Base-by-base conservation (phyloP, 176 grass and related monocot species). In the Cymbopogon citratus region DNA sequence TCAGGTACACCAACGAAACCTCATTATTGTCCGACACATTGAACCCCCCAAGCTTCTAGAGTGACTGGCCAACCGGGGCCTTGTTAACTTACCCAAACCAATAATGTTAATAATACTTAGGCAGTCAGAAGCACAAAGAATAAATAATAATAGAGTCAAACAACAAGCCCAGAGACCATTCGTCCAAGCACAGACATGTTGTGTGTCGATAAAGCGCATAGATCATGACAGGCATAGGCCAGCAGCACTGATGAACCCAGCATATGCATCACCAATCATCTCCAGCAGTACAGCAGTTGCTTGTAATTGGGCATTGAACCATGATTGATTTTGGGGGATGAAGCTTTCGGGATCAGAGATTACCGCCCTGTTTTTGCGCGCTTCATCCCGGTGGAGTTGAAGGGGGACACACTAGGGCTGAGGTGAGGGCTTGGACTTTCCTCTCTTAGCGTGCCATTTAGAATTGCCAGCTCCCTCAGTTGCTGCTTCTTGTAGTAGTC, bases 401-500 rank as follows among this genome's bases (percentile, higher is more conserved):
- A 99, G 19, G 96, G 96, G 66, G 96, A 99, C 15, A 93, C 85
- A 4, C 96, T 95, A 2, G 93, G 93, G 59, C 93, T 99, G 60
- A 99, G 87, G 41, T 87, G 92, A 76, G 89, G 86, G 63, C 91
- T 92, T 28, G 93, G 93, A 80, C 91, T 99, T 71, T 99, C 91
- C 80, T 99, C 96, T 71, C 96, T 93, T 68, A 99, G 74, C 4
- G 93, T 95, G 69, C 96, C 96, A 23, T 99, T 99, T 63, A 93
- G 76, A 85, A 95, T 99, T 9, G 96, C 96, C 40, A 99, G 81
- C 73, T 99, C 96, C 79, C 91, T 93, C 69, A 99, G 69, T 31
- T 99, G 96, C 74, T 99, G 93, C 70, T 99, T 95, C 84, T 95
- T 99, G 76, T 95, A 95, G 85, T 91, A 99, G 79, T 99, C 96